Evolutionary conservation across 2,329 filamentous ascomycete species (phyloP).

Genomic region (Hypoxylon sp.): DNA sequence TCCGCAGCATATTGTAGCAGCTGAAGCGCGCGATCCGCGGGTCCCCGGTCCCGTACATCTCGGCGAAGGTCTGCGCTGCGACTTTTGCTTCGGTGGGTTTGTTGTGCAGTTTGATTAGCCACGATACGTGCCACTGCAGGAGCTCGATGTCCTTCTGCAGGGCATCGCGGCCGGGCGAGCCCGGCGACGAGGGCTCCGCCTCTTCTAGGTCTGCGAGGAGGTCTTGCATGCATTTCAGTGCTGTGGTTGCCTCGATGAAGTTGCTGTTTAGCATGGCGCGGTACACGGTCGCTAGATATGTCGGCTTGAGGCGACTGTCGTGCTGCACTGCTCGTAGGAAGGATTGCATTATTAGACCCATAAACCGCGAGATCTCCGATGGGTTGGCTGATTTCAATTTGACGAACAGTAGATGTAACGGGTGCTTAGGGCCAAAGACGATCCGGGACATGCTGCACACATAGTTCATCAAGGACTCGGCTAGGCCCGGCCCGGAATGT

Average conservation of each 20-base stretch:
- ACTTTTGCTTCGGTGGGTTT: conserved; percentile 31
- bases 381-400: conserved; percentile 11
- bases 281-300: conserved; percentile 41
- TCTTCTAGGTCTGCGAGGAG: conserved; percentile 27
- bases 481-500: conserved; percentile 34
- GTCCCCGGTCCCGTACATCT: conserved; percentile 19
- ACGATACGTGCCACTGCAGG: conserved; percentile 28
- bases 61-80: conserved; percentile 19
- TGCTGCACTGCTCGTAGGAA: conserved; percentile 28
- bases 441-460: conserved; percentile 36
- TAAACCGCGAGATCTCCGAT: conserved; percentile 20
- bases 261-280: conserved; percentile 40
- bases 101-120: conserved; percentile 34
- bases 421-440: conserved; percentile 37
- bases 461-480: conserved; percentile 36
- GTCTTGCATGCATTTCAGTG: conserved; percentile 27
- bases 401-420: conserved; percentile 36
- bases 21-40: conserved; percentile 38
- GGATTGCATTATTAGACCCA: conserved; percentile 27
- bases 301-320: conserved; percentile 34
- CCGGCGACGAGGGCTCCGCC: background rate
- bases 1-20: conserved; percentile 42
- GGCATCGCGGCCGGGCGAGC: background rate
- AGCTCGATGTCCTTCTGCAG: conserved; percentile 25
- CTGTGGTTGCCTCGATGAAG: conserved; percentile 31